Evolutionary conservation across 257 asterid species (phyloP), one percentile per base, ranked within the genome.

Genomic region (Thymus mandschuricus): DNA sequence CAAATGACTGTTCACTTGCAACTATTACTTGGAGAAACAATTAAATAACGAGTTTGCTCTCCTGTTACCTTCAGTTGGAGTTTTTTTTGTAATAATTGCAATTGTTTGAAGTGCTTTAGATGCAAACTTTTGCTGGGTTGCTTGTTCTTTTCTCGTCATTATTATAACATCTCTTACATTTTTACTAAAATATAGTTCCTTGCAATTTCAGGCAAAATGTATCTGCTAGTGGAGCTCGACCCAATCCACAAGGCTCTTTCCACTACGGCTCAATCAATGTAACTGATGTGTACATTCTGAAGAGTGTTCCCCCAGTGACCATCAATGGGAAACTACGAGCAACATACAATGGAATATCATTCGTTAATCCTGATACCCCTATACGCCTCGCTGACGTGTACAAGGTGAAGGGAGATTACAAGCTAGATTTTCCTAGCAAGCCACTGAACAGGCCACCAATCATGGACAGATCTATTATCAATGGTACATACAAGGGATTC

Each of bases 221-320:
- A 12, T 35, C 82, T 75, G 97, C 99, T n/a, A 87, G 96, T 75
- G 99, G 99, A 72, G 99, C 99, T 64, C 96, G 99, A 58, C 99
- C 99, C 1, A 95, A 95, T 51, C 99, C 99, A 5, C 99, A 95
- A 81, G 99, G 99, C 44, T 95, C 99, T 6, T 95, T 87, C 78
- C 98, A 79, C 73, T 95, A 95, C 27, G 98, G 98, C 70, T 76
- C 82, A 52, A 88, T 95, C 71, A 92, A 88, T 35, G 92, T 95
- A 10, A 92, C 98, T 2, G 90, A 89, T 66, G 54, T 67, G 15
- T 95, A 95, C 70, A 58, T 86, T 13, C 79, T 95, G 63, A 78
- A 54, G 81, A 88, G 85, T 55, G 56, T 66, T 43, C 96, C 97
- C 5, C 93, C 87, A 11, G 51, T 68, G 57, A 79, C 10, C 10